Conservation (phyloP, 176 grass and related monocot genomes). For the Rhipidocladum racemiflorum region DNA sequence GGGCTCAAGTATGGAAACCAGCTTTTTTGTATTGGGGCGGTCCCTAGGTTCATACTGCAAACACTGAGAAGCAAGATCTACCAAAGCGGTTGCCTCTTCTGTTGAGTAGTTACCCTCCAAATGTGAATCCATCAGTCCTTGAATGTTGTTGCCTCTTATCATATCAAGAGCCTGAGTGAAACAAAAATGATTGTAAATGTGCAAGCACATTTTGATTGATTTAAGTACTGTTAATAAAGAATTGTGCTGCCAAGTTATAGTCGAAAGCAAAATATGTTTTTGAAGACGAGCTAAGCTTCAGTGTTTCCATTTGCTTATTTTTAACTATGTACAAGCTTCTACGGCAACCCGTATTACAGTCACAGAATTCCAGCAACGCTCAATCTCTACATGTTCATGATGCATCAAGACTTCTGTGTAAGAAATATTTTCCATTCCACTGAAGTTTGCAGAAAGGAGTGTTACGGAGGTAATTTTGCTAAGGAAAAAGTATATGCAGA, state of each 20-base stretch:
- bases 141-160: conserved; percentile 71
- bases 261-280: background rate
- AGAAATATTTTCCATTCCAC: background rate
- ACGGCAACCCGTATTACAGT: background rate
- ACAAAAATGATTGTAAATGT: conserved; percentile 15
- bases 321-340: background rate
- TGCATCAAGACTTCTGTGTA: background rate
- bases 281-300: background rate
- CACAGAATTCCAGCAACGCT: background rate
- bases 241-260: background rate
- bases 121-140: conserved; percentile 90
- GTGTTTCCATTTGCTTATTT: background rate
- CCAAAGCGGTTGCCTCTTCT: conserved; percentile 73
- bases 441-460: background rate
- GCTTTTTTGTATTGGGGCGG: conserved; percentile 64
- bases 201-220: background rate
- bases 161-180: conserved; percentile 83
- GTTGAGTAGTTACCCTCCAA: conserved; percentile 91
- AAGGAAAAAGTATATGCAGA: background rate
- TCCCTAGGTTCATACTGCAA: conserved; percentile 94
- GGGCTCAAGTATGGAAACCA: conserved; percentile 65
- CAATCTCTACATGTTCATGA: background rate
- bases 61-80: conserved; percentile 85
- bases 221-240: background rate
- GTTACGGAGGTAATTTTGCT: background rate